Percentiles rank a stretch among this genome's conserved stretches.
Conservation (phyloP, 352 stramenopile species). For the Vaucheria bursata region DNA sequence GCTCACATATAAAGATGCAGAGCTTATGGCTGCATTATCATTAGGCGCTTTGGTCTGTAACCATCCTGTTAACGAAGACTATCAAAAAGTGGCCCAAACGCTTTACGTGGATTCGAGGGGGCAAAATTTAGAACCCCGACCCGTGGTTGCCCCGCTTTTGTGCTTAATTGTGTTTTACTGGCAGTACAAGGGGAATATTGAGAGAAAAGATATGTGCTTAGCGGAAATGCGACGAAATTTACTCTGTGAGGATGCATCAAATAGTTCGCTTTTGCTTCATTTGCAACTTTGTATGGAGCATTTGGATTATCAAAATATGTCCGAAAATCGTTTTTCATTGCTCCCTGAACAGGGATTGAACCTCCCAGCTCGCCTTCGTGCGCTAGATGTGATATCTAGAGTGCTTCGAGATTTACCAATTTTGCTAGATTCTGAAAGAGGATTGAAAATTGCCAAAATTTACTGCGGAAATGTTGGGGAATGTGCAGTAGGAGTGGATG, state of each 20-base stretch:
- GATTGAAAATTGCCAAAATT: not conserved
- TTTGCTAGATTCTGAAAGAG: not conserved
- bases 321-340: no score
- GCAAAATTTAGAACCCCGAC: no score
- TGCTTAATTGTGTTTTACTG: slow-evolving; percentile 28
- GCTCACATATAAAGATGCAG: not conserved
- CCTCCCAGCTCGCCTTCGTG: not conserved
- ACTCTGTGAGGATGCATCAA: not conserved
- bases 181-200: slow-evolving; percentile 24
- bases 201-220: slow-evolving; percentile 18
- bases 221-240: not conserved
- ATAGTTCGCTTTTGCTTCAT: not conserved
- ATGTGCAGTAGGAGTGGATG: not conserved
- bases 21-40: slow-evolving; percentile 33
- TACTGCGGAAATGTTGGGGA: not conserved
- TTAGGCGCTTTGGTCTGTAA: slow-evolving; percentile 27
- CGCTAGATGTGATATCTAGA: slow-evolving; percentile 23
- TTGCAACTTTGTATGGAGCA: slow-evolving; percentile 42
- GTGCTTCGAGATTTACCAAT: slow-evolving; percentile 24
- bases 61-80: no score
- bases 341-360: no score
- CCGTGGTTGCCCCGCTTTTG: not conserved
- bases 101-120: no score
- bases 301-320: no score
- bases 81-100: no score